A percentile compares a stretch with the other conserved stretches of the same genome.
These are phyloP conservation scores for Aspergillus novofumigatus DNA, from an alignment of 2,329 filamentous ascomycete species.

Conservation along the genomic window DNA sequence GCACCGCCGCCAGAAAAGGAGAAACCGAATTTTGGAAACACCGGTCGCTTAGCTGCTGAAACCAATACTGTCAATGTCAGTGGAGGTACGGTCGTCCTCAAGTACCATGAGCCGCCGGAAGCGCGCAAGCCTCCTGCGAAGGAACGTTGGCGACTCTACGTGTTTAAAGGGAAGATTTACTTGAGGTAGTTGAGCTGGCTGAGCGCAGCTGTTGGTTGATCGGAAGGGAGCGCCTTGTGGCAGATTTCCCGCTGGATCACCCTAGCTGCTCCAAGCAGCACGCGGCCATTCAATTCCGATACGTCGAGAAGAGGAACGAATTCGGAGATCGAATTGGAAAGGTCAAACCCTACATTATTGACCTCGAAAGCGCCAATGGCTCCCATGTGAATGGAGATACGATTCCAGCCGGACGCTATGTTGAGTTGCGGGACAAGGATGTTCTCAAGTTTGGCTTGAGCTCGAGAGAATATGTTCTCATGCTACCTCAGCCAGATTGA, in stretches of 20 bases:
- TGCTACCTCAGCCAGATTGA: conserved; percentile 57
- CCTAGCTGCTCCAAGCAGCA: conserved; percentile 94
- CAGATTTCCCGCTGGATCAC: conserved; percentile 80
- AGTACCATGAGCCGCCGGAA: conserved; percentile 94
- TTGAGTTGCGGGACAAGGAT: conserved; percentile 85
- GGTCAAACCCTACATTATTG: conserved; percentile 84
- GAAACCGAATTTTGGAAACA: conserved; percentile 78
- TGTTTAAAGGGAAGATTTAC: conserved; percentile 81
- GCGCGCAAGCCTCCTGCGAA: conserved; percentile 78
- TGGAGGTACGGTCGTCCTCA: conserved; percentile 70
- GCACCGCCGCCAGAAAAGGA: conserved; percentile 53
- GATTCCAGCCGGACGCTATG: conserved; percentile 71
- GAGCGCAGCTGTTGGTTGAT: conserved; percentile 84
- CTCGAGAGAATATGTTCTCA: conserved; percentile 90
- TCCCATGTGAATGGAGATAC: conserved; percentile 74
- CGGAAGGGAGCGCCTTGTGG: conserved; percentile 73
- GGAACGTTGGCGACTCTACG: conserved; percentile 82
- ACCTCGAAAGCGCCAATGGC: conserved; percentile 90
- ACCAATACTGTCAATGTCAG: conserved; percentile 69
- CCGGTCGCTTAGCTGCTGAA: conserved; percentile 79
- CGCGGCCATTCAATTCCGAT: conserved; percentile 88
- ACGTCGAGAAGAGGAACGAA: conserved; percentile 77
- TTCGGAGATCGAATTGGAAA: conserved; percentile 77
- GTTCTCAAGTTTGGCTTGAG: conserved; percentile 84
- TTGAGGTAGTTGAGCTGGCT: conserved; percentile 76